Base-by-base conservation (phyloP, 148 eudicot species). In the Euryodendron excelsum region DNA sequence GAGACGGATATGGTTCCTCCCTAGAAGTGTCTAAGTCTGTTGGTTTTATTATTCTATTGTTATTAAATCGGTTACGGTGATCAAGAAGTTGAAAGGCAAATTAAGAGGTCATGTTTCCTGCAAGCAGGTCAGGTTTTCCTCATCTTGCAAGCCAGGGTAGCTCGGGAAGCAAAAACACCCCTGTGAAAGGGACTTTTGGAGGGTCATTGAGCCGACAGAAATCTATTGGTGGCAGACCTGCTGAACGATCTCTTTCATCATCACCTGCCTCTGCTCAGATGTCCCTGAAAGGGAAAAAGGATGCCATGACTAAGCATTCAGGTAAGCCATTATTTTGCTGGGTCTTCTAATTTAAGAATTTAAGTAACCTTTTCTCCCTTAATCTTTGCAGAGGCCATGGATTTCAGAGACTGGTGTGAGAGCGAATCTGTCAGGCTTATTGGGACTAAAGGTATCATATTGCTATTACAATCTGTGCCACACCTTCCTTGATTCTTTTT, bases 321-420 rank as follows among this genome's bases (percentile, higher is more conserved):
- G 99, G 99, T 91, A 81, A 85, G 75, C 30, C 34, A 33, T 30
- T 33, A 33, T n/a, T 30, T 59, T 60, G 15, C 23, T 52, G 17
- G 18, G 21, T 64, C 4, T 23, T 78, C 2, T 34, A 10, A 20
- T 33, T 17, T 73, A 8, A 48, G 61, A 53, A 47, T 17, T 33
- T 37, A 33, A 45, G 50, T 73, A 45, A 21, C 62, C 62, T 36
- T 69, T 52, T 39, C 10, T 30, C 3, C 59, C 11, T 23, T 3
- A 11, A 63, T 63, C 37, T 20, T 74, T 88, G 81, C 87, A 96
- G 99, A 96, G 80, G 99, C 99, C 28, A 81, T 90, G 89, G 99
- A 91, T 76, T 96, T 96, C 86, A 88, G 89, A 82, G 89, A 91
- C 71, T 96, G 99, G 99, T 96, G 99, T 56, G 95, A 96, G 88